Conservation (phyloP, 345 rosid species). For the Turritis glabra region DNA sequence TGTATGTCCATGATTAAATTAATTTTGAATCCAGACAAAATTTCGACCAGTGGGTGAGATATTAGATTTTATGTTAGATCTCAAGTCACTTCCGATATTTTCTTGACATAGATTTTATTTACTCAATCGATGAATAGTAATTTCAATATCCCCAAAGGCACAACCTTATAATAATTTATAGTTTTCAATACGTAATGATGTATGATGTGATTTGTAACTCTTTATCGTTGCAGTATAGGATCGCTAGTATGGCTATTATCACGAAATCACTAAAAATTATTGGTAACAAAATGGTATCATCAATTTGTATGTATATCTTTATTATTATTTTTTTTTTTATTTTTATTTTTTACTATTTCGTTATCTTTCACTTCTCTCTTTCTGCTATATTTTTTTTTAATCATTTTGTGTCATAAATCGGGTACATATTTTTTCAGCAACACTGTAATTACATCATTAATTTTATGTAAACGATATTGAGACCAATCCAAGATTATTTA, state of each 20-base stretch:
- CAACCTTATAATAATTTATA: not conserved
- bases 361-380: no score
- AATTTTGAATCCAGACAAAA: constrained; percentile 13
- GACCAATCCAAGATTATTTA: not conserved
- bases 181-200: not conserved
- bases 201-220: not conserved
- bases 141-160: not conserved
- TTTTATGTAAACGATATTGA: not conserved
- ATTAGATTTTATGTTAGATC: constrained; percentile 21
- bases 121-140: not conserved
- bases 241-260: not conserved
- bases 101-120: not conserved
- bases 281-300: not conserved
- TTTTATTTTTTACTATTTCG: no score
- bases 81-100: constrained; percentile 17
- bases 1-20: not conserved
- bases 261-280: no score
- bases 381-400: no score
- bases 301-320: not conserved
- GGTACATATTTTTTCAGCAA: no score
- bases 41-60: constrained; percentile 32
- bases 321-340: no score
- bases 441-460: no score
- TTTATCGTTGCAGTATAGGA: no score
- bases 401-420: no score